Conservation (phyloP, 495 filamentous ascomycete species). For the Annulohypoxylon maeteangense region DNA sequence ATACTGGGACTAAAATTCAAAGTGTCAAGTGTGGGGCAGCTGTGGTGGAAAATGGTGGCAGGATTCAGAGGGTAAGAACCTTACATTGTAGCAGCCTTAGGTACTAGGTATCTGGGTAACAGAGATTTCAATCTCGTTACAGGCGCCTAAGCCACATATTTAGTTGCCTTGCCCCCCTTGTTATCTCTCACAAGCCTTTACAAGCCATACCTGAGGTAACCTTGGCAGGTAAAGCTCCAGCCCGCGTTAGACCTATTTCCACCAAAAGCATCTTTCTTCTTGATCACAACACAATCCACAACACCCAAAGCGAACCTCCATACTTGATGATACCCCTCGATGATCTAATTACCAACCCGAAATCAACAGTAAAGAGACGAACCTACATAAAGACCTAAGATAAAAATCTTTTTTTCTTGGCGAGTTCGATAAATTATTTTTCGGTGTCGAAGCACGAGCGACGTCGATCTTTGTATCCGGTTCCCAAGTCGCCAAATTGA, state of each 20-base stretch:
- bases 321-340: conserved; percentile 41
- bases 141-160: conserved; percentile 17
- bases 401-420: conserved; percentile 3
- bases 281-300: conserved; percentile 40
- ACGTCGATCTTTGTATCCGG: conserved; percentile 35
- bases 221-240: conserved; percentile 20
- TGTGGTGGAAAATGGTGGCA: not conserved
- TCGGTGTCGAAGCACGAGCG: conserved; percentile 30
- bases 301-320: conserved; percentile 23
- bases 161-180: not conserved
- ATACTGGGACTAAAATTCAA: not conserved
- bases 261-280: conserved; percentile 39
- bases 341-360: conserved; percentile 33
- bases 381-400: conserved; percentile 12
- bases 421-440: conserved; percentile 13
- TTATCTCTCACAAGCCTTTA: not conserved
- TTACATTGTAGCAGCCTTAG: not conserved
- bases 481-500: conserved; percentile 33
- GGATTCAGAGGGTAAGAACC: not conserved
- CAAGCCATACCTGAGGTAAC: conserved; percentile 1
- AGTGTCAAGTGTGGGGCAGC: conserved; percentile 13
- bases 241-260: conserved; percentile 44
- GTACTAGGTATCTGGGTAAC: not conserved
- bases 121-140: conserved; percentile 21
- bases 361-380: conserved; percentile 12